Base-by-base conservation (phyloP, 306 rosid genomes). In the Corylus heterophylla region DNA sequence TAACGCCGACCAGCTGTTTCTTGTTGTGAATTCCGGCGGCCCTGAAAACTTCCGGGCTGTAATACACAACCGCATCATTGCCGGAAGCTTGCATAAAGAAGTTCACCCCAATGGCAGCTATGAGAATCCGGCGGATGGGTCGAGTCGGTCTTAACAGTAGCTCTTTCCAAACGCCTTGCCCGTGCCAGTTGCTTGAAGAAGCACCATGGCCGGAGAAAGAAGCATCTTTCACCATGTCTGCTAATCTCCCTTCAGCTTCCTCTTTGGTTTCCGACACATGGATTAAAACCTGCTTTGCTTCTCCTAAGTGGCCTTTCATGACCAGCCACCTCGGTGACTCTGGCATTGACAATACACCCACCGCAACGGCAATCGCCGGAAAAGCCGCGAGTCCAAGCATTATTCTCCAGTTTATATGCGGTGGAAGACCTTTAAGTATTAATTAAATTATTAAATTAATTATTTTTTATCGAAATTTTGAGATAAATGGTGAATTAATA, bases 51-150 rank as follows among this genome's bases (percentile, higher is more conserved):
- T 90, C 95, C 0, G 97, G 98, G 67, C 90, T 81, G 86, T 91
- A 93, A 51, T 93, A 93, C n/a, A 93, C 86, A 8, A 93, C 90
- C 44, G 92, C 97, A 75, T 91, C 97, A 55, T 93, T 93, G n/a
- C 97, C 98, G 0, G 97, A 93, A n/a, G 97, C 97, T 62, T 93
- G 97, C 98, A 93, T 90, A 85, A 91, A 93, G 74, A 93, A 91
- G 69, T 93, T 93, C 25, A 93, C 86, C 12, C 98, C 97, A 0
- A 93, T 29, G 22, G 97, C 97, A 0, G 95, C 81, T 0, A 90
- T 17, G 8, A 93, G 84, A 83, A 91, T 91, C 3, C 93, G 88
- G n/a, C 90, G 83, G 22, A 89, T 37, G 6, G 91, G 83, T 61
- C 63, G 78, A 16, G 90, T 49, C 11, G 95, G 95, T 35, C 78